Percentiles rank a stretch among this genome's conserved stretches.
phyloP scores from a whole-genome alignment of 768 basidiomycete species.

The Naganishia onofrii region DNA sequence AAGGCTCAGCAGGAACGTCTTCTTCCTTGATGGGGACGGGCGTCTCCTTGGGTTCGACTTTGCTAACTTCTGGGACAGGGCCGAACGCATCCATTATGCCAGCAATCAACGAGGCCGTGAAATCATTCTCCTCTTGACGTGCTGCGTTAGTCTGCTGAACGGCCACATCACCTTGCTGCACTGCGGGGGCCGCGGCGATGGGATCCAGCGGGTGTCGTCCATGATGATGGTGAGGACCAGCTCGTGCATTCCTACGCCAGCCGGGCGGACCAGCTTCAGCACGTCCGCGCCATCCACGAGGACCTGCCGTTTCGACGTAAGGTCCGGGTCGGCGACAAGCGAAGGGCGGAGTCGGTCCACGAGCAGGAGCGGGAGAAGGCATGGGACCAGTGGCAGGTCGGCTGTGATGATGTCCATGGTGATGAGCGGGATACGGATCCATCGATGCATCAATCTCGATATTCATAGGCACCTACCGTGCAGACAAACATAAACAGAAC shows the following conservation, averaged over 20 bases:
- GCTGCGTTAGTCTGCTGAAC: neutral
- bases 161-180: neutral
- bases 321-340: neutral
- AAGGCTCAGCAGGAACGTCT: neutral
- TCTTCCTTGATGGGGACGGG: neutral
- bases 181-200: no score
- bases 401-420: neutral
- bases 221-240: no score
- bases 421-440: neutral
- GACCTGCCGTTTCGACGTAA: neutral
- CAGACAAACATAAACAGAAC: no score
- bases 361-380: neutral
- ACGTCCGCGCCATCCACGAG: neutral
- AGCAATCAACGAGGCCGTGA: neutral
- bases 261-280: no score
- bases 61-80: neutral
- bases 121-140: neutral
- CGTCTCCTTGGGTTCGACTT: neutral
- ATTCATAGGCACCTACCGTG: constrained; percentile 23
- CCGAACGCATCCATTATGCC: neutral
- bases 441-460: constrained; percentile 16
- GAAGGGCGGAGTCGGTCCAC: neutral
- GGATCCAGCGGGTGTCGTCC: no score
- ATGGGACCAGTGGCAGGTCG: neutral
- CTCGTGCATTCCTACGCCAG: no score